Percentiles rank a stretch among this genome's conserved stretches.
phyloP scores from a whole-genome alignment of 805 yeast species.

The Cyberlindnera japonica region DNA sequence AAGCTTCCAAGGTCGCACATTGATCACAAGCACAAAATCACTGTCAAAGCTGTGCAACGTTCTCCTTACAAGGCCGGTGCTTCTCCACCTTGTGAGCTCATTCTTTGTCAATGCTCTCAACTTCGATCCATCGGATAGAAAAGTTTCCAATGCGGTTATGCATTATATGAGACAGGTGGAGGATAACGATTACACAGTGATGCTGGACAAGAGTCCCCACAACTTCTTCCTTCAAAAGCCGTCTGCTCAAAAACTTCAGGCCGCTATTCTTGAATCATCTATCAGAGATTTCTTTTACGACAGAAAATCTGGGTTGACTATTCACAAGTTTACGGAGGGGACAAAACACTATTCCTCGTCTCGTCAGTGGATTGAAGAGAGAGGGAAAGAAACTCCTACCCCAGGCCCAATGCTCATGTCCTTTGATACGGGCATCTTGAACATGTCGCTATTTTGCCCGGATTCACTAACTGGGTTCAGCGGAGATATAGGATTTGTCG shows the following conservation, averaged over 20 bases:
- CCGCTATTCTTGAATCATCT: constrained; percentile 4
- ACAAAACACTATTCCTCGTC: constrained; percentile 1
- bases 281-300: constrained; percentile 4
- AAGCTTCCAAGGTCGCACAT: constrained; percentile 3
- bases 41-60: constrained; percentile 5
- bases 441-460: constrained; percentile 19
- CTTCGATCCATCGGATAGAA: constrained; percentile 8
- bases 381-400: background rate
- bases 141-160: constrained; percentile 2
- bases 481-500: constrained; percentile 7
- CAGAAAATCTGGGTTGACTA: background rate
- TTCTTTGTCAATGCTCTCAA: constrained; percentile 10
- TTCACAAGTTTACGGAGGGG: constrained; percentile 3
- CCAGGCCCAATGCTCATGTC: constrained; percentile 1
- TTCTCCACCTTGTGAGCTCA: constrained; percentile 4
- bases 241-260: background rate
- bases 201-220: constrained; percentile 3
- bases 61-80: constrained; percentile 6
- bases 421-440: constrained; percentile 6
- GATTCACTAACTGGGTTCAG: constrained; percentile 7
- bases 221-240: constrained; percentile 10
- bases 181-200: background rate
- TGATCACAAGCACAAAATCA: constrained; percentile 6
- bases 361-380: constrained; percentile 2
- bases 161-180: constrained; percentile 6